Percentiles rank a stretch among this genome's conserved stretches.
phyloP scores from a whole-genome alignment of 768 basidiomycete species.

The Boletus subparvulus region DNA sequence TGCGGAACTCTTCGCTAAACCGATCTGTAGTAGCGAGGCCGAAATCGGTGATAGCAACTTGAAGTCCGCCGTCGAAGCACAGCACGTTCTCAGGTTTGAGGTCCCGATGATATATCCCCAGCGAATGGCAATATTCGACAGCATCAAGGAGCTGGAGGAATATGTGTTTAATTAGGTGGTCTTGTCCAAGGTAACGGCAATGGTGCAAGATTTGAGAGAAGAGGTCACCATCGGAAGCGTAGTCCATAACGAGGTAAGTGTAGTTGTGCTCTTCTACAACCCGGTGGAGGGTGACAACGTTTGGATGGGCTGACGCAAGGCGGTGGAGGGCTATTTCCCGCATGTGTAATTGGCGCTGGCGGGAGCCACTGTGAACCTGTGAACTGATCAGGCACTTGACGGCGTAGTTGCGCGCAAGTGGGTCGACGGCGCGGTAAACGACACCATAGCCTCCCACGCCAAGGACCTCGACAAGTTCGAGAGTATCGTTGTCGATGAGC shows the following conservation, averaged over 20 bases:
- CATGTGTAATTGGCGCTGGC: conserved; percentile 75
- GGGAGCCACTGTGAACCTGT: conserved; percentile 40
- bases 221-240: conserved; percentile 85
- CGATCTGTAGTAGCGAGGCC: conserved; percentile 89
- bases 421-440: conserved; percentile 83
- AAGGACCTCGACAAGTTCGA: conserved; percentile 83
- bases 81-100: conserved; percentile 96
- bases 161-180: conserved; percentile 80
- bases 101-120: conserved; percentile 94
- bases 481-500: conserved; percentile 75
- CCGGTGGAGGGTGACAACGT: conserved; percentile 86
- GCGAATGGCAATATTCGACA: conserved; percentile 87
- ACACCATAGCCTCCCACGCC: conserved; percentile 95
- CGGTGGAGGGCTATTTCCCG: conserved; percentile 86
- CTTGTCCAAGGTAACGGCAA: conserved; percentile 79
- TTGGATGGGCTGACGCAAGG: conserved; percentile 69
- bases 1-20: conserved; percentile 84
- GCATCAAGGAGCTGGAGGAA: conserved; percentile 94
- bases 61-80: conserved; percentile 74
- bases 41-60: conserved; percentile 90
- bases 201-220: conserved; percentile 83
- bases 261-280: conserved; percentile 79
- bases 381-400: conserved; percentile 86
- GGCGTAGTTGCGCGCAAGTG: conserved; percentile 62
- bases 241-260: conserved; percentile 94